Conservation (phyloP, 106 monocot species). For the Acanthochlamys bracteata region DNA sequence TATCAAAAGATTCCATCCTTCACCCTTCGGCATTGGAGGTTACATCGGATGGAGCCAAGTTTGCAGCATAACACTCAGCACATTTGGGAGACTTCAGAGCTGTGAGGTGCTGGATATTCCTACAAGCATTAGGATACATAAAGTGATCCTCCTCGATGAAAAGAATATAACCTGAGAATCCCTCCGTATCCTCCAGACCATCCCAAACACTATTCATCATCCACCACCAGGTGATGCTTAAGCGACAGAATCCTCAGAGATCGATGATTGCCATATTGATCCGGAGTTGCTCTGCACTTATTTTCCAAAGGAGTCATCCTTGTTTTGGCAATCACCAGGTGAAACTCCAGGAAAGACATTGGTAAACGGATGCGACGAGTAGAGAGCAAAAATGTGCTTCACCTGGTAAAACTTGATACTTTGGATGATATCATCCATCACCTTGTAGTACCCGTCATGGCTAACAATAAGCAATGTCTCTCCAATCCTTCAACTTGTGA, state of each 20-base stretch:
- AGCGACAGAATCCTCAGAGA: slow-evolving; percentile 83
- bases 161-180: slow-evolving; percentile 54
- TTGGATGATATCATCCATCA: slow-evolving; percentile 85
- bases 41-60: slow-evolving; percentile 87
- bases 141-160: slow-evolving; percentile 98
- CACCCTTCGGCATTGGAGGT: slow-evolving; percentile 67
- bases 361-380: slow-evolving; percentile 74
- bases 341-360: slow-evolving; percentile 73
- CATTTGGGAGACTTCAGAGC: slow-evolving; percentile 61
- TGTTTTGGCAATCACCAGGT: slow-evolving; percentile 55
- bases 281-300: slow-evolving; percentile 56
- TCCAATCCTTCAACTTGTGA: slow-evolving; percentile 70
- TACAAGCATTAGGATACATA: slow-evolving; percentile 89
- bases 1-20: slow-evolving; percentile 52
- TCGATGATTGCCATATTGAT: slow-evolving; percentile 90
- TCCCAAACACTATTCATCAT: slow-evolving; percentile 99
- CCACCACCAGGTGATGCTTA: slow-evolving; percentile 99
- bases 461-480: slow-evolving; percentile 91
- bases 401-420: slow-evolving; percentile 76
- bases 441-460: slow-evolving; percentile 82
- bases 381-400: slow-evolving; percentile 90
- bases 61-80: slow-evolving; percentile 69
- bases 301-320: slow-evolving; percentile 38
- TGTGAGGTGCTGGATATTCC: slow-evolving; percentile 59
- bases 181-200: slow-evolving; percentile 63